Percentiles rank a stretch among this genome's conserved stretches.
Evolutionary conservation across 1,284 basidiomycete species (phyloP).

Genomic region (Microbotryum silenes-acaulis): DNA sequence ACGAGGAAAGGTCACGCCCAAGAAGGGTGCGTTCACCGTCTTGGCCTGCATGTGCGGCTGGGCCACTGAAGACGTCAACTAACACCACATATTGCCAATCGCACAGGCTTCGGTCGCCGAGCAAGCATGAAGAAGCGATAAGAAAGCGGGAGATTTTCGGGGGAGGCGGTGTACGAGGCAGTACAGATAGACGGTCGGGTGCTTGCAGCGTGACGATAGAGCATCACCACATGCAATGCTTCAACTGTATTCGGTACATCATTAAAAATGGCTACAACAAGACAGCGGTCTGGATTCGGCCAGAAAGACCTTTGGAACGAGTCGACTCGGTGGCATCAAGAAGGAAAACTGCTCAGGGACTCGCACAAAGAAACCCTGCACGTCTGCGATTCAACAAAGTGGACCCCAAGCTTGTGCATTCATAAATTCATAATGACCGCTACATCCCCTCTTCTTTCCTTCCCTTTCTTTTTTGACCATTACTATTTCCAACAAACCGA

Average conservation of each 20-base stretch:
- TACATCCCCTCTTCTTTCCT: no score
- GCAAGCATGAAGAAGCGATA: constrained; percentile 32
- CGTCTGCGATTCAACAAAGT: no score
- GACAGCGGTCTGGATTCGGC: background rate
- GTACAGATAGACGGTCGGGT: background rate
- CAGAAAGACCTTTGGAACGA: background rate
- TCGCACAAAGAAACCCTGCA: background rate
- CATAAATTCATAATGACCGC: no score
- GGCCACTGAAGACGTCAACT: background rate
- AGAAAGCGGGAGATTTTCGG: no score
- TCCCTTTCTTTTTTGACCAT: no score
- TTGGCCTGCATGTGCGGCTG: background rate
- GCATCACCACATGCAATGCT: background rate
- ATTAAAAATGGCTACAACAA: no score
- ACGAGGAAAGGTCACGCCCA: constrained; percentile 31
- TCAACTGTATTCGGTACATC: background rate
- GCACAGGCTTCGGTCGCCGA: constrained; percentile 27
- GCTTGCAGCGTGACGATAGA: background rate
- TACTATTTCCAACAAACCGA: no score
- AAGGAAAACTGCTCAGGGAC: background rate
- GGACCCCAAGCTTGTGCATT: no score
- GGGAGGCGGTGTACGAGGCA: no score
- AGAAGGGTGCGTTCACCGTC: constrained; percentile 22
- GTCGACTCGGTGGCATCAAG: background rate
- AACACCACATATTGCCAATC: background rate